phyloP scores from a whole-genome alignment of 1,284 basidiomycete species.

The Ustilago esculenta region DNA sequence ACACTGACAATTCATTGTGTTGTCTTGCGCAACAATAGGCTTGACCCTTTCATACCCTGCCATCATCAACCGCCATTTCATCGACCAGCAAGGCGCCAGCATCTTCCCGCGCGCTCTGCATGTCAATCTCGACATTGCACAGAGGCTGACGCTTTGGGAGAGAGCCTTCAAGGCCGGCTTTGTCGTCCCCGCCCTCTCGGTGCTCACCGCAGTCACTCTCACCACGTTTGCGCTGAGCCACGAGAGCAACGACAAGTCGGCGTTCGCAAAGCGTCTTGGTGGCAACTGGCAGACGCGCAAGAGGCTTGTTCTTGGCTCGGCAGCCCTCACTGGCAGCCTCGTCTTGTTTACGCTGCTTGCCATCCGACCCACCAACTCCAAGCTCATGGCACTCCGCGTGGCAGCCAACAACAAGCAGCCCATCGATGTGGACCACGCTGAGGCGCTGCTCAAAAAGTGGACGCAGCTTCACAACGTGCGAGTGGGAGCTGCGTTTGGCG shows the following conservation, averaged over 20 bases:
- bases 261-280: slow-evolving; percentile 7
- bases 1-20: too few species aligned
- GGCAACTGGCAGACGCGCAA: slow-evolving; percentile 19
- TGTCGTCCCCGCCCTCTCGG: slow-evolving; percentile 15
- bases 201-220: slow-evolving; percentile 12
- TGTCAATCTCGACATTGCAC: slow-evolving; percentile 31
- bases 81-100: slow-evolving; percentile 32
- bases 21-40: too few species aligned
- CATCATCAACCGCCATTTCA: slow-evolving; percentile 27
- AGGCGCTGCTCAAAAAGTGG: slow-evolving; percentile 21
- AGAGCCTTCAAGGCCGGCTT: slow-evolving; percentile 26
- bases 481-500: slow-evolving; percentile 12
- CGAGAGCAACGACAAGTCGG: slow-evolving; percentile 6
- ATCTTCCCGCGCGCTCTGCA: slow-evolving; percentile 18
- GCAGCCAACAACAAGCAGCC: slow-evolving; percentile 28
- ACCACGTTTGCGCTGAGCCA: slow-evolving; percentile 10
- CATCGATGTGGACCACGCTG: slow-evolving; percentile 14
- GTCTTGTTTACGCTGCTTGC: slow-evolving; percentile 21
- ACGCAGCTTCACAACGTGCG: slow-evolving; percentile 41
- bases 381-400: slow-evolving; percentile 23
- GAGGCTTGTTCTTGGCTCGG: slow-evolving; percentile 20
- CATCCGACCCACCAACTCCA: slow-evolving; percentile 26
- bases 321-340: slow-evolving; percentile 16
- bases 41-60: slow-evolving; percentile 27
- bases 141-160: slow-evolving; percentile 38